Evolutionary conservation across 192 early-diverging fungal genomes (phyloP), one percentile per base, ranked within the genome.

Genomic region (Linnemannia elongata): DNA sequence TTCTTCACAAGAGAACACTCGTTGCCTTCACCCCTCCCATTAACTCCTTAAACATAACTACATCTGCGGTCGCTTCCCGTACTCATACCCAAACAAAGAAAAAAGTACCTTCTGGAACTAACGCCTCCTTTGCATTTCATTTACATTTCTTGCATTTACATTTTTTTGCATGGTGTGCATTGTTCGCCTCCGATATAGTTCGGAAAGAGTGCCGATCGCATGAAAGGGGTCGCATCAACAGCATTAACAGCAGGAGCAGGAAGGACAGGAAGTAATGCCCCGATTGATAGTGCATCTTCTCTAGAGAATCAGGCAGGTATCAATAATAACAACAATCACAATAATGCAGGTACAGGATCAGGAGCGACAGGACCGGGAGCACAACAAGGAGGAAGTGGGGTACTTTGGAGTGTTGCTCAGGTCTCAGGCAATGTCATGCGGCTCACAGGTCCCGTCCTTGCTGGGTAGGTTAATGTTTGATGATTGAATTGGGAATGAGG

Each of bases 361-460:
- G 44, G 30, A 33, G 12, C 73, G 41, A 72, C 73, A 45, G 70
- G 55, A 63, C 38, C 7, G 5, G 27, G n/a, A 68, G 35, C 54
- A 73, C 60, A 54, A 66, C 79, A 72, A 27, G 69, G 74, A 39
- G 81, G 75, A 38, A 82, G 75, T 42, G 81, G 75, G 5, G 74
- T 82, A 27, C 75, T 82, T 20, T 82, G 81, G 75, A 82, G 81
- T 63, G 68, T 76, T 20, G 81, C 81, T 15, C 75, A 82, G 42
- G 74, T 76, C 27, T 82, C 81, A 15, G 68, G 74, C 20, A 82
- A 82, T 52, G 69, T 82, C 24, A 82, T 82, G 81, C 75, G 81
- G 35, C 74, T 82, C 38, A 72, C 81, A 1, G 81, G 75, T 49
- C 81, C 81, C n/a, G 81, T 82, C 24, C 41, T 82, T 47, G 81